Base-by-base conservation (phyloP, 352 stramenopile species). In the Phytophthora pistaciae region DNA sequence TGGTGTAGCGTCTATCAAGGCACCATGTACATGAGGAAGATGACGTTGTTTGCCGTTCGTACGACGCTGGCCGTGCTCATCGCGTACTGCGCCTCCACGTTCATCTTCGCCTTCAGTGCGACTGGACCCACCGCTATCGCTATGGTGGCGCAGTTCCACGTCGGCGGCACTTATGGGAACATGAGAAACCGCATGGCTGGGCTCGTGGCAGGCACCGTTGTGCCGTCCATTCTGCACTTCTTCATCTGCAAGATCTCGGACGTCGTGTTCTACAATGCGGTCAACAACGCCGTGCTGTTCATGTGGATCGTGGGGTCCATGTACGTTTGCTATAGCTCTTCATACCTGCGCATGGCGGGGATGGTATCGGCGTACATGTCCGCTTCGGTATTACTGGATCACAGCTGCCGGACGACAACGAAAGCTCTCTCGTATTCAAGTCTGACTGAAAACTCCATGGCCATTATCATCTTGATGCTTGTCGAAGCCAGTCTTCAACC, bases 341-440 rank as follows among this genome's bases (percentile, higher is more conserved):
- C 68, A 8, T 89, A 91, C 61, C 63, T 89, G 42, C 72, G 70
- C 9, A 83, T 69, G 57, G 84, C 84, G 1, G 87, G 87, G 14
- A 86, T 92, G 75, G 83, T 92, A 8, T 91, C 85, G 0, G 87
- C 85, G 1, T 92, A 81, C 56, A 90, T 92, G 80, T 79, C 83
- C 1, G 77, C 84, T 1, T 82, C 77, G 0, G 82, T 94, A 3
- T 72, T 94, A 21, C 71, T 92, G 0, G 74, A 87, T 46, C 79
- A 90, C 48, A 80, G 40, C 40, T 90, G 82, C 52, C 72, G 80
- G 46, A 71, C 54, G 29, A 62, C 40, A 16, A 64, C 25, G 36
- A 71, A 44, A 54, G 27, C 64, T 5, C 53, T 87, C 1, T 87
- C 86, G 50, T 92, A 93, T 66, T 86, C 84, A 10, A 90, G 70